Percentiles rank a stretch among this genome's conserved stretches.
Evolutionary conservation across 1,284 basidiomycete genomes (phyloP).

Genomic region (Leccinum subrobustum): DNA sequence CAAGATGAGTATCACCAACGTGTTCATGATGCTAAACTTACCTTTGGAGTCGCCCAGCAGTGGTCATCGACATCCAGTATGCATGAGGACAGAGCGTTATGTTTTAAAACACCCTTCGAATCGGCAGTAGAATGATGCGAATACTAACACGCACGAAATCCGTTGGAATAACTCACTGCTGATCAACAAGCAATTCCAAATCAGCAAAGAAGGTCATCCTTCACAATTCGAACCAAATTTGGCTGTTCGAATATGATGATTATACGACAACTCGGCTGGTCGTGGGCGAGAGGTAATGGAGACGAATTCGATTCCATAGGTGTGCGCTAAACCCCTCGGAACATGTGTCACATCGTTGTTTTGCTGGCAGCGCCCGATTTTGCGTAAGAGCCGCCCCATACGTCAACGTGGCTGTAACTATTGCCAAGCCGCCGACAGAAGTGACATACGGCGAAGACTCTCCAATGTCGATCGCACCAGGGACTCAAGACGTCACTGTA

Average conservation of each 20-base stretch:
- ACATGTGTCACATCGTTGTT: background rate
- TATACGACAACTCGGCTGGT: background rate
- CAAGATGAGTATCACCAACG: background rate
- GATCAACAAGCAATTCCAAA: constrained; percentile 29
- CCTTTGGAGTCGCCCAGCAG: background rate
- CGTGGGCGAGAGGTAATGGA: background rate
- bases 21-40: constrained; percentile 4
- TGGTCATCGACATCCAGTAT: background rate
- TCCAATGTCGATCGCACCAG: constrained; percentile 21
- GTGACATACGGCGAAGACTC: constrained; percentile 5
- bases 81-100: constrained; percentile 10
- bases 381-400: constrained; percentile 12
- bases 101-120: background rate
- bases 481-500: constrained; percentile 19
- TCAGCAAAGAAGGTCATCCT: constrained; percentile 1
- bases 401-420: constrained; percentile 16
- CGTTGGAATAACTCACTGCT: background rate
- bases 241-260: background rate
- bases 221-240: constrained; percentile 12
- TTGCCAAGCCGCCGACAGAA: constrained; percentile 6
- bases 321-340: constrained; percentile 22
- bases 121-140: constrained; percentile 8
- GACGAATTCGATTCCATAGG: constrained; percentile 4
- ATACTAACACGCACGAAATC: constrained; percentile 1
- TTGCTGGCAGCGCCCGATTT: constrained; percentile 7